Evolutionary conservation across 2,329 filamentous ascomycete species (phyloP), one percentile per base, ranked within the genome.

Genomic region (Cercospora canescens): DNA sequence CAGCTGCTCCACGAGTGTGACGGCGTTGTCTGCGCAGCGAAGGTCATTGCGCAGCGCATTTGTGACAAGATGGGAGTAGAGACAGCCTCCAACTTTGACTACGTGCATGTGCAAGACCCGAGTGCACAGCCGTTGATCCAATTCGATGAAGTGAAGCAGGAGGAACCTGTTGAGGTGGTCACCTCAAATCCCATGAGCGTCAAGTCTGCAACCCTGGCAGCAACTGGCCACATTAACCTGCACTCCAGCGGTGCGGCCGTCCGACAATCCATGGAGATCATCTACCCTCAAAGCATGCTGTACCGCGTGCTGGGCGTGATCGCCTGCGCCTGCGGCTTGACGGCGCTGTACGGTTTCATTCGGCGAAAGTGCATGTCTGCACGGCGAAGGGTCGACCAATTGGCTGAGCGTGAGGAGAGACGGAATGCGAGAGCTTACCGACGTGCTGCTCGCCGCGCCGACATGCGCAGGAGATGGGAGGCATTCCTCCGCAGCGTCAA

Each of bases 351-450:
- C 69, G 75, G 78, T 5, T 76, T 82, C 48, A 78, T 85, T 62
- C 80, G 79, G 26, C 77, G 80, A 64, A 82, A 82, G 68, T 86
- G 81, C 67, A 81, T 82, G 69, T 82, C 82, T 60, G 79, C 81
- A 26, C 81, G 84, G 34, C 81, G 79, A 32, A 81, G 82, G 64
- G 83, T 82, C 12, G 85, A 87, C 64, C 80, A 84, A 28, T 81
- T 83, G 8, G 84, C 86, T 16, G 78, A 81, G 50, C 81, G 80
- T 14, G 86, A 88, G 76, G 85, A 88, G 74, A 81, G 85, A 59
- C 78, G 81, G 32, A 84, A 82, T 30, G 83, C 79, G 11, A 79
- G 81, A 12, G 80, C 83, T 7, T 88, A 88, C 70, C 81, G 81
- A 50, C 79, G 82, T 34, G 85, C 85, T 32, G 85, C 85, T 21